Conservation (phyloP, 2,329 filamentous ascomycete genomes). For the Pseudonectria foliicola region DNA sequence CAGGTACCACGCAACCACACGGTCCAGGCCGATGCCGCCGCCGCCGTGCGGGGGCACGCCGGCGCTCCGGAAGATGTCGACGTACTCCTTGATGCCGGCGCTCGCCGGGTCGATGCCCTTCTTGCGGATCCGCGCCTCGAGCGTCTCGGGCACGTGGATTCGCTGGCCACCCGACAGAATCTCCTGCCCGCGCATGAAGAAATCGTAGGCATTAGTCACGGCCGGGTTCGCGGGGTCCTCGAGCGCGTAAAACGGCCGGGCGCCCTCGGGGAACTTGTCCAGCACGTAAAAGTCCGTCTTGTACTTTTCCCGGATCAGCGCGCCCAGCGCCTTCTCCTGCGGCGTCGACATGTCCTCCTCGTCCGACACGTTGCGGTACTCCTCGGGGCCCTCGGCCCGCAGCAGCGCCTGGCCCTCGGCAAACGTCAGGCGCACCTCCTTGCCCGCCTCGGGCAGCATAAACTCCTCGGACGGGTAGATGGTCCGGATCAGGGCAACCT, state of each 20-base stretch:
- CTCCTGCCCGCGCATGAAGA: conserved; percentile 89
- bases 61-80: conserved; percentile 71
- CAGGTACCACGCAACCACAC: conserved; percentile 65
- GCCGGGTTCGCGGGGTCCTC: conserved; percentile 57
- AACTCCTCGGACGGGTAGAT: conserved; percentile 74
- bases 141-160: conserved; percentile 70
- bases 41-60: conserved; percentile 87
- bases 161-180: conserved; percentile 88
- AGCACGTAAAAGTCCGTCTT: conserved; percentile 94
- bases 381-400: conserved; percentile 62
- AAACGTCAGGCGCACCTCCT: conserved; percentile 71
- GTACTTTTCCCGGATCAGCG: conserved; percentile 80
- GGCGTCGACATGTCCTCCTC: conserved; percentile 75
- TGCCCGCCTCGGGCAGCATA: conserved; percentile 65
- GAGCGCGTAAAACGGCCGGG: conserved; percentile 90
- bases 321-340: conserved; percentile 83
- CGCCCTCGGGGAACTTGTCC: conserved; percentile 87
- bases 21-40: conserved; percentile 82
- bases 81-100: conserved; percentile 78
- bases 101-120: conserved; percentile 75
- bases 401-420: conserved; percentile 71
- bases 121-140: conserved; percentile 69
- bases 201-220: conserved; percentile 66
- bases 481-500: conserved; percentile 65
- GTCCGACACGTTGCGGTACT: conserved; percentile 61